Conservation (phyloP, 1,139 yeast genomes). For the Saccharomyces hybrid region DNA sequence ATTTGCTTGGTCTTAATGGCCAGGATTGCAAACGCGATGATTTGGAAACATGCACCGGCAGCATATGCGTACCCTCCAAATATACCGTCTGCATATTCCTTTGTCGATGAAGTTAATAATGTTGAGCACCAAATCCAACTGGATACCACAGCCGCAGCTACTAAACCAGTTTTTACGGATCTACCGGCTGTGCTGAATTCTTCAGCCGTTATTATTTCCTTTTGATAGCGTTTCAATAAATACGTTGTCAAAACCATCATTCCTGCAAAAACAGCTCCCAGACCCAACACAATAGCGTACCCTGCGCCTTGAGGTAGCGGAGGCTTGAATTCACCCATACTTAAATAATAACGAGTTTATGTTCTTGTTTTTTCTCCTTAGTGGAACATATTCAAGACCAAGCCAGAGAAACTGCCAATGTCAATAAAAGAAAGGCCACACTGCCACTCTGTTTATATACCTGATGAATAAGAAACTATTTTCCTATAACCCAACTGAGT, state of each 20-base stretch:
- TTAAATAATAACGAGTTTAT: too few species aligned
- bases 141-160: slow-evolving; percentile 80
- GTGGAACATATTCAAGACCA: too few species aligned
- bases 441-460: too few species aligned
- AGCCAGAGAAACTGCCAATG: too few species aligned
- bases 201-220: slow-evolving; percentile 80
- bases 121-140: slow-evolving; percentile 97
- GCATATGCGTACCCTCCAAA: slow-evolving; percentile 72
- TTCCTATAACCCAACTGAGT: too few species aligned
- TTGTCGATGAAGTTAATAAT: slow-evolving; percentile 65
- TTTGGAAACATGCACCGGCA: slow-evolving; percentile 65
- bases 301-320: slow-evolving; percentile 73
- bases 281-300: slow-evolving; percentile 84
- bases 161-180: slow-evolving; percentile 70
- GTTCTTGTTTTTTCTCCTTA: too few species aligned
- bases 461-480: too few species aligned
- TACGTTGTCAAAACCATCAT: slow-evolving; percentile 74
- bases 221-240: slow-evolving; percentile 63
- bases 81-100: slow-evolving; percentile 70
- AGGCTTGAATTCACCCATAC: slow-evolving; percentile 18
- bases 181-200: slow-evolving; percentile 87
- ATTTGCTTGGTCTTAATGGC: slow-evolving; percentile 68
- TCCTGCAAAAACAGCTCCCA: slow-evolving; percentile 71
- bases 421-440: too few species aligned
- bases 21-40: slow-evolving; percentile 60